Conservation (phyloP, 352 stramenopile species). For the Phytophthora tentaculata region DNA sequence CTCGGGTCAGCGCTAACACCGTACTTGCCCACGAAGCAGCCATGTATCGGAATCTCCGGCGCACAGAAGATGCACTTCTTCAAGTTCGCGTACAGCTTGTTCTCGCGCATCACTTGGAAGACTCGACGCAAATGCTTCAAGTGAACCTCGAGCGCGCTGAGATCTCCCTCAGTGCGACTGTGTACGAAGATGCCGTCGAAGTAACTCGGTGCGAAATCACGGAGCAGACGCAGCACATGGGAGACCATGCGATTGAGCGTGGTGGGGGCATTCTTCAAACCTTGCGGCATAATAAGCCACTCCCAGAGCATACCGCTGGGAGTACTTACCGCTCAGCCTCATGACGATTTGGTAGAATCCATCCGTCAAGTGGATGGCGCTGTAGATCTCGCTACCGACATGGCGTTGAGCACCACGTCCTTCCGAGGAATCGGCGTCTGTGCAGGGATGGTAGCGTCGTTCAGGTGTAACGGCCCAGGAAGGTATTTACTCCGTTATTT, state of each 20-base stretch:
- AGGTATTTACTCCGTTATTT: no score
- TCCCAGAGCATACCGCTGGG: constrained; percentile 43
- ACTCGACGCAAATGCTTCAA: neutral
- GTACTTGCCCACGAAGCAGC: neutral
- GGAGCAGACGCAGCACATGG: neutral
- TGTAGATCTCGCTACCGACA: constrained; percentile 4
- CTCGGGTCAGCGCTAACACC: neutral
- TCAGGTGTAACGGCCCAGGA: no score
- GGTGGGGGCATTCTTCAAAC: neutral
- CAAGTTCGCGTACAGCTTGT: neutral
- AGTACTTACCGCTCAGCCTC: constrained; percentile 21
- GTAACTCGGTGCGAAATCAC: neutral
- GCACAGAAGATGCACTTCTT: constrained; percentile 3
- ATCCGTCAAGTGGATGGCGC: constrained; percentile 11
- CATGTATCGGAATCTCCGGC: neutral
- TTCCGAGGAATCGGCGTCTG: constrained; percentile 6
- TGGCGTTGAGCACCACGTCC: constrained; percentile 4
- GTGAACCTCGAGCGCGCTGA: neutral
- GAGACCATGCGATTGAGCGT: neutral
- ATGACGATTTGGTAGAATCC: constrained; percentile 26
- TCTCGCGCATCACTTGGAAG: constrained; percentile 1
- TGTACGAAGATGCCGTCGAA: constrained; percentile 2
- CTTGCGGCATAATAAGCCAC: constrained; percentile 26
- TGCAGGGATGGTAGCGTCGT: neutral
- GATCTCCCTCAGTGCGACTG: neutral